Conservation (phyloP, 257 asterid genomes). For the Lycium ferocissimum region DNA sequence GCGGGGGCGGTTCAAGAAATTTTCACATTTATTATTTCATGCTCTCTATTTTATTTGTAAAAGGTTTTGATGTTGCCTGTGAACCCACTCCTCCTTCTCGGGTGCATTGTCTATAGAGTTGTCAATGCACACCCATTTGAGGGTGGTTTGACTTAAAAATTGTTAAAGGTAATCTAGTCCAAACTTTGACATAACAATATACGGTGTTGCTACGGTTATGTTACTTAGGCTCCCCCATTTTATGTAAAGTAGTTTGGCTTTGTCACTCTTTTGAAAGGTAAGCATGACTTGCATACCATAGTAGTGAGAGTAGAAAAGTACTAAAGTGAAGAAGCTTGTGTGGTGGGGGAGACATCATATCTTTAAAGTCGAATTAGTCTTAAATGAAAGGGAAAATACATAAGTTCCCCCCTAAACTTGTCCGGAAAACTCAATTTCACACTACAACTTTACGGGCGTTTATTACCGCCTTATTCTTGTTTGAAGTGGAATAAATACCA, state of each 20-base stretch:
- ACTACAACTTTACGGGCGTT: too few species aligned
- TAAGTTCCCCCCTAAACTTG: too few species aligned
- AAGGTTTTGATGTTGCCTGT: neutral
- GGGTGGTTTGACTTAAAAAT: neutral
- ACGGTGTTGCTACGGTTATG: neutral
- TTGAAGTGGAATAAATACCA: too few species aligned
- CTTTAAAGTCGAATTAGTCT: neutral
- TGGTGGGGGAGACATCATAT: neutral
- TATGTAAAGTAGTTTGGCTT: too few species aligned
- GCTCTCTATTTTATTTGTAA: neutral
- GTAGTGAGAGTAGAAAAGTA: neutral
- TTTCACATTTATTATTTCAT: conserved; percentile 7
- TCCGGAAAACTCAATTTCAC: too few species aligned
- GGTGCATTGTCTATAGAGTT: neutral
- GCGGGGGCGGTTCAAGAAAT: neutral
- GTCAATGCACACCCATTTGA: neutral
- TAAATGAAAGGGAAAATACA: too few species aligned
- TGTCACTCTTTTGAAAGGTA: neutral
- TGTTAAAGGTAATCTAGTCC: neutral
- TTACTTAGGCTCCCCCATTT: neutral
- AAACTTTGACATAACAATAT: neutral
- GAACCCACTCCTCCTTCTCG: neutral
- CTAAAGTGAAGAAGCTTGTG: neutral
- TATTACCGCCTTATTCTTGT: too few species aligned
- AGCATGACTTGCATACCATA: neutral